A percentile compares a stretch with the other conserved stretches of the same genome.
Evolutionary conservation across 805 yeast species (phyloP).

Genomic region (Candida argentea): DNA sequence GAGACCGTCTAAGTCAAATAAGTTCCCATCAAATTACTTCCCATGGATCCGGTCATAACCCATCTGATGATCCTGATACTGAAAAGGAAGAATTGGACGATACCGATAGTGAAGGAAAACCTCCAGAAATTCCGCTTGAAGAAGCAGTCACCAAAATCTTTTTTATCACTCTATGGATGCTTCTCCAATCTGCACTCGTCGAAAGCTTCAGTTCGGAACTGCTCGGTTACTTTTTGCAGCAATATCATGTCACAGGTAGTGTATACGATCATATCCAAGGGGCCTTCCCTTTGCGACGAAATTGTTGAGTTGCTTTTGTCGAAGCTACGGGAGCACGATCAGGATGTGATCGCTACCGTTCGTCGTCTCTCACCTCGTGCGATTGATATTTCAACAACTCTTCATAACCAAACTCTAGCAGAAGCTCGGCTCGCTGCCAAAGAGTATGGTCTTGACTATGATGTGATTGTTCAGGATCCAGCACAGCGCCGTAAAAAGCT

Average conservation of each 20-base stretch:
- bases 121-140: not conserved
- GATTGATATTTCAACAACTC: slow-evolving; percentile 11
- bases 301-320: no score
- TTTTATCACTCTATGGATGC: slow-evolving; percentile 2
- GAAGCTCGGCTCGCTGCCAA: slow-evolving; percentile 4
- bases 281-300: no score
- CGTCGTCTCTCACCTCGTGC: slow-evolving; percentile 18
- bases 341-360: no score
- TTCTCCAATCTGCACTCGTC: slow-evolving; percentile 10
- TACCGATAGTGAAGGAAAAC: no score
- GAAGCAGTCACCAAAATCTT: not conserved
- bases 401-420: slow-evolving; percentile 6
- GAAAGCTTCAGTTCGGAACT: slow-evolving; percentile 12
- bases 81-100: no score
- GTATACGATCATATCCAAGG: no score
- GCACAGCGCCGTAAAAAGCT: slow-evolving; percentile 36
- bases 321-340: no score
- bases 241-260: no score
- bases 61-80: no score
- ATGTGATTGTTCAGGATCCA: slow-evolving; percentile 22
- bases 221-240: no score
- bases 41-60: not conserved
- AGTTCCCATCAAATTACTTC: no score
- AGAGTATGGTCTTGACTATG: slow-evolving; percentile 9
- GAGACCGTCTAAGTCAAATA: no score